Percentiles rank a stretch among this genome's conserved stretches.
Conservation (phyloP, 345 rosid species). For the Physaria fendleri region DNA sequence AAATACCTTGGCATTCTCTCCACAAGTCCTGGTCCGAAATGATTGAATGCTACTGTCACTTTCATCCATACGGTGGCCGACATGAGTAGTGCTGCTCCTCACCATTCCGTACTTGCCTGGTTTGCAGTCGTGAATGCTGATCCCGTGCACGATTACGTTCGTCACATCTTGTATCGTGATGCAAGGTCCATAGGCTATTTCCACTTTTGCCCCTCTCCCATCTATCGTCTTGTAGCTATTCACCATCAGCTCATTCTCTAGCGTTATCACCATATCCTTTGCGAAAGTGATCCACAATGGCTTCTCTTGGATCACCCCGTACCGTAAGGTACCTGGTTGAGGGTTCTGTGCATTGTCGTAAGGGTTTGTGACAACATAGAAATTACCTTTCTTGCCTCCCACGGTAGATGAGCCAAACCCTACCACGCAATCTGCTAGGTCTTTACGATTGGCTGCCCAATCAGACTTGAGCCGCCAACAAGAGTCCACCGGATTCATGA, state of each 20-base stretch:
- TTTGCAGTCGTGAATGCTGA: slow-evolving; percentile 75
- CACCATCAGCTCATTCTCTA: slow-evolving; percentile 77
- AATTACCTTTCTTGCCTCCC: slow-evolving; percentile 69
- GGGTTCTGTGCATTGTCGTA: slow-evolving; percentile 67
- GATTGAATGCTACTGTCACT: slow-evolving; percentile 78
- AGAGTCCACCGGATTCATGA: slow-evolving; percentile 61
- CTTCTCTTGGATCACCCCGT: slow-evolving; percentile 47
- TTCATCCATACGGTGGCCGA: slow-evolving; percentile 70
- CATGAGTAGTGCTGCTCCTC: slow-evolving; percentile 31
- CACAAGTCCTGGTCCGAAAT: slow-evolving; percentile 73
- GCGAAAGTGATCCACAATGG: slow-evolving; percentile 79
- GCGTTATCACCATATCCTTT: slow-evolving; percentile 62
- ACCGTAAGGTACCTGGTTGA: slow-evolving; percentile 53
- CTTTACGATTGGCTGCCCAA: slow-evolving; percentile 66
- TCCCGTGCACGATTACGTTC: slow-evolving; percentile 78
- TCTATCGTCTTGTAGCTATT: slow-evolving; percentile 84
- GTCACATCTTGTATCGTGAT: slow-evolving; percentile 66
- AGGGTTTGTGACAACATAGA: slow-evolving; percentile 57
- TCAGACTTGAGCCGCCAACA: slow-evolving; percentile 70
- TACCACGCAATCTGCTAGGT: slow-evolving; percentile 60
- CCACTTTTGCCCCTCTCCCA: slow-evolving; percentile 76
- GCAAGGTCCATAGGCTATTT: slow-evolving; percentile 76
- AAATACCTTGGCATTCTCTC: slow-evolving; percentile 91
- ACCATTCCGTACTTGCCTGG: slow-evolving; percentile 51
- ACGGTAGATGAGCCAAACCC: slow-evolving; percentile 71